A percentile compares a stretch with the other conserved stretches of the same genome.
Conservation (phyloP, 2,329 filamentous ascomycete genomes). For the Albophoma yamanashiensis region DNA sequence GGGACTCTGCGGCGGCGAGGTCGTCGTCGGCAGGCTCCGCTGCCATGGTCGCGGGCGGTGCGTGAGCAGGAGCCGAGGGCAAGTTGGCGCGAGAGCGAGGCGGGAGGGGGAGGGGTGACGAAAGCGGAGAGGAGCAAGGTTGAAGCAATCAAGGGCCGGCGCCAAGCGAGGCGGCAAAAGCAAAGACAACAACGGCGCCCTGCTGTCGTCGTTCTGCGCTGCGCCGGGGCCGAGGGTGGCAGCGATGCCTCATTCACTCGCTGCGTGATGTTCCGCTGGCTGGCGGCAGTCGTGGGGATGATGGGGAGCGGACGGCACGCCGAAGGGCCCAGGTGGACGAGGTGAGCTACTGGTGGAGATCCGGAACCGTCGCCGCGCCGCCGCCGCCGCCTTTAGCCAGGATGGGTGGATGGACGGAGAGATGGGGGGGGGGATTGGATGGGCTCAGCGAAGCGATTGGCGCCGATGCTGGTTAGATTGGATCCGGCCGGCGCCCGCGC, state of each 20-base stretch:
- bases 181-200: neutral
- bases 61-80: neutral
- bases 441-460: neutral
- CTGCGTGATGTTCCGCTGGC: neutral
- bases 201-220: neutral
- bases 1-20: constrained; percentile 9
- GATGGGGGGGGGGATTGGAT: neutral
- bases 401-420: neutral
- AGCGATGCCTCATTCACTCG: neutral
- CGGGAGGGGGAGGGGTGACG: neutral
- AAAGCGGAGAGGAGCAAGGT: neutral
- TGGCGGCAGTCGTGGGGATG: neutral
- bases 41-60: constrained; percentile 19
- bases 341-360: neutral
- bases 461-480: neutral
- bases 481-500: neutral
- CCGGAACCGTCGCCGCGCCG: neutral
- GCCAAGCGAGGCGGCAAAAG: neutral
- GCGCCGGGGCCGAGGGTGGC: neutral
- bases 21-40: constrained; percentile 19
- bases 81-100: neutral
- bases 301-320: neutral
- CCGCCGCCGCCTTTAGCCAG: neutral
- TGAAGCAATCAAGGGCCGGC: neutral
- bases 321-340: neutral